Base-by-base conservation (phyloP, 1,284 basidiomycete species). In the Leccinum fuscescens region DNA sequence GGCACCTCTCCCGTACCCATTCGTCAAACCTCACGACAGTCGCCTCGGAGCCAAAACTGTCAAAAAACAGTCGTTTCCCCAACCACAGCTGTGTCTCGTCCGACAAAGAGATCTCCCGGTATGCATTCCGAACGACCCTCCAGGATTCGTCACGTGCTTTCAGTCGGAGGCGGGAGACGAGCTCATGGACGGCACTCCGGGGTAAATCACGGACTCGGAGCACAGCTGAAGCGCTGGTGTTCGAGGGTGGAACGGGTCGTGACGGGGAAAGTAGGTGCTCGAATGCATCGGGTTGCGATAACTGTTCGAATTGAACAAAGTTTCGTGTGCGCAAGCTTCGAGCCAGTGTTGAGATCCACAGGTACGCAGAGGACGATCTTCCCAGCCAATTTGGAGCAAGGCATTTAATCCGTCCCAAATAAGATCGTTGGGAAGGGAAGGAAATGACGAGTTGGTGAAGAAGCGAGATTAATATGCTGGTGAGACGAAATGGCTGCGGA, bases 361-460 rank as follows among this genome's bases (percentile, higher is more conserved):
- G 63, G 42, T 75, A 68, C 1, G 74, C 73, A 7, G 70, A 62
- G 2, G 77, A 79, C 7, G 67, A 61, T 55, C 64, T 67, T 11
- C 76, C 74, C 3, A 83, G 67, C 39, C 81, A 71, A 4, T 68
- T 65, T 24, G 70, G 66, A 31, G 81, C 78, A 33, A 85, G 70
- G 9, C 74, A 65, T 51, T 72, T 71, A 12, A 83, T 70, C 56
- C 80, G 80, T 58, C 82, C 79, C 53, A 80, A 72, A 68, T 81
- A 89, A 11, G 76, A 64, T 57, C 72, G 72, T 67, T 89, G 87
- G 1, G 86, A 88, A 4, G 88, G 88, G 66, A 85, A 87, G 6
- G 75, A 70, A 9, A 76, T 64, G n/a, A 80, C 69, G 14, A 89
- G 79, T 60, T 82, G 78, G 62, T 88, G 80, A 12, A 88, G 69